Evolutionary conservation across 345 rosid species (phyloP), one percentile per base, ranked within the genome.

Genomic region (Nasturtium officinale): DNA sequence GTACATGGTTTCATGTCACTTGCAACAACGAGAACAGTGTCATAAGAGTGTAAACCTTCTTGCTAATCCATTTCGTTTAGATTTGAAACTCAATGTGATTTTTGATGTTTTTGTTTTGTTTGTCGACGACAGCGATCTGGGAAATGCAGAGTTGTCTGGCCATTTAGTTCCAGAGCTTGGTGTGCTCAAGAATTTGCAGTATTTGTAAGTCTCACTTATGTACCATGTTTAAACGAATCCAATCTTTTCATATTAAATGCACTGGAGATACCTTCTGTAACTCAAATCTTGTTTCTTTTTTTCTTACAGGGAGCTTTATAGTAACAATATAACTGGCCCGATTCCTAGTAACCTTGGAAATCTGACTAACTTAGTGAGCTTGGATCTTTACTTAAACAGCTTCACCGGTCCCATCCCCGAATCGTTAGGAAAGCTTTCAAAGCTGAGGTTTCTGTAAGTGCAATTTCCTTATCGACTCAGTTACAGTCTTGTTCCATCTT

Each of bases 1-100:
- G 98, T 79, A 91, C 98, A 10, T 94, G 98, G 98, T 91, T 90
- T 77, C 98, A 94, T 57, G 95, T 94, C 55, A 91, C 97, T 13
- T 94, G 98, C 72, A 88, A 94, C 86, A 89, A 88, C 71, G 98
- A 94, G 64, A 89, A 91, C 71, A 94, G 98, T 77, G 97, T 94
- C 45, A 89, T 89, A 55, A 81, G 98, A 84, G 97, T 94, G 98
- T 94, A 85, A 78, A 78, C 42, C 71, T 45, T 58, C 47, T 63
- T 21, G 32, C 62, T 51, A 61, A 20, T 46, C 65, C 26, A 17
- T 68, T 52, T 48, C 67, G 13, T 18, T n/a, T 30, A 25, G 12
- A 35, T 69, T 46, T 37, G 46, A 33, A 48, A 5, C 43, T 48
- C 30, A 28, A 9, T 30, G n/a, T 48, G 21, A 61, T 51, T 51